Evolutionary conservation across 257 asterid species (phyloP).

Genomic region (Capsicum chinense): DNA sequence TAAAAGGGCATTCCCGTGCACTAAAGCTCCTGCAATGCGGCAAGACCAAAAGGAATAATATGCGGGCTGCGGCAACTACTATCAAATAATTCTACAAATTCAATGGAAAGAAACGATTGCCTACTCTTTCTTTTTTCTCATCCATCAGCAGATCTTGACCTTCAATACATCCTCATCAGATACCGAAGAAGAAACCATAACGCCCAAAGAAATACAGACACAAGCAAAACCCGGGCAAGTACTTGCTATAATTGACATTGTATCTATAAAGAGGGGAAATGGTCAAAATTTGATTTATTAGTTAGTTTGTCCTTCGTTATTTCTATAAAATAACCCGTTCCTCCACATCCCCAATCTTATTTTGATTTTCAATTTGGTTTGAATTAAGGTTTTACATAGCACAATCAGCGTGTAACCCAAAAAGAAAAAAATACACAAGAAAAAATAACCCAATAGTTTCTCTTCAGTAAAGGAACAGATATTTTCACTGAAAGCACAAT

Average conservation of each 20-base stretch:
- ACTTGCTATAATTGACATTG: neutral
- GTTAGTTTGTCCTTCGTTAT: no score
- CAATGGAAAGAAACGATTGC: neutral
- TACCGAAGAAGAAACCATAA: neutral
- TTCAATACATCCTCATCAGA: neutral
- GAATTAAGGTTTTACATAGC: neutral
- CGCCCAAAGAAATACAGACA: neutral
- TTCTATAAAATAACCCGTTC: no score
- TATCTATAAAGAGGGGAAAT: neutral
- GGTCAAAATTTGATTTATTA: no score
- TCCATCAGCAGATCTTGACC: neutral
- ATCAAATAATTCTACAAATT: neutral
- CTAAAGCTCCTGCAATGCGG: no score
- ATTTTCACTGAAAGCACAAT: no score
- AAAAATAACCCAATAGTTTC: neutral
- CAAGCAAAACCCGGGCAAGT: neutral
- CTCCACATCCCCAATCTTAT: no score
- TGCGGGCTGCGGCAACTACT: neutral
- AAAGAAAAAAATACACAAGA: neutral
- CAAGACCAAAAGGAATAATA: no score
- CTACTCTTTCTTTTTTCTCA: neutral
- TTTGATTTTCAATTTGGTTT: neutral
- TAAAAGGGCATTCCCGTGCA: no score
- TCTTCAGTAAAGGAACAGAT: neutral
- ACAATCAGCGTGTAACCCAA: neutral